Evolutionary conservation across 2,329 filamentous ascomycete species (phyloP).

Genomic region (Talaromyces verruculosus): DNA sequence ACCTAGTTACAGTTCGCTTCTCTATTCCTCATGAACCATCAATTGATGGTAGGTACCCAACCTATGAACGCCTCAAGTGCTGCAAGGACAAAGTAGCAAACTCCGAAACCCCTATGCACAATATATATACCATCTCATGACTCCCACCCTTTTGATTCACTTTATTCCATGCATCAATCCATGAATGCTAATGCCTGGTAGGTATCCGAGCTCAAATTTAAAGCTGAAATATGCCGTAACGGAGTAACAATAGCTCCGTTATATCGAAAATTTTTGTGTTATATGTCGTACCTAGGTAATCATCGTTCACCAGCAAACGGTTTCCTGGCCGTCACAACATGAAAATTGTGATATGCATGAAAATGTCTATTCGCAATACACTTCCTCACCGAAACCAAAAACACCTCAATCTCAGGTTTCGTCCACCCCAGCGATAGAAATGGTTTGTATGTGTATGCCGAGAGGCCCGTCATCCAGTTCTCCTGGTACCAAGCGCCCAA

Average conservation of each 20-base stretch:
- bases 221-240: background rate
- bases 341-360: constrained; percentile 44
- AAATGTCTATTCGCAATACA: constrained; percentile 42
- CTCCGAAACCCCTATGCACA: background rate
- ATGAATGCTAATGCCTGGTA: background rate
- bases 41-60: background rate
- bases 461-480: constrained; percentile 47
- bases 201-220: background rate
- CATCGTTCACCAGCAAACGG: constrained; percentile 22
- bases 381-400: constrained; percentile 45
- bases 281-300: background rate
- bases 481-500: constrained; percentile 52
- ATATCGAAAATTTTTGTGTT: background rate
- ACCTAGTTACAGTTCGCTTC: background rate
- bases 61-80: background rate
- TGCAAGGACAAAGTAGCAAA: background rate
- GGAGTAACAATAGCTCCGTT: background rate
- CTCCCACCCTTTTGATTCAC: background rate
- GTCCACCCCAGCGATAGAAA: constrained; percentile 46
- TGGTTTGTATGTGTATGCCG: constrained; percentile 47
- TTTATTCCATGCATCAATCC: background rate
- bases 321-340: constrained; percentile 31
- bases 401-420: constrained; percentile 49
- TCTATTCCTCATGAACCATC: background rate
- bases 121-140: background rate